Conservation (phyloP, 1,139 yeast species). For the Magnusiomyces ingens region DNA sequence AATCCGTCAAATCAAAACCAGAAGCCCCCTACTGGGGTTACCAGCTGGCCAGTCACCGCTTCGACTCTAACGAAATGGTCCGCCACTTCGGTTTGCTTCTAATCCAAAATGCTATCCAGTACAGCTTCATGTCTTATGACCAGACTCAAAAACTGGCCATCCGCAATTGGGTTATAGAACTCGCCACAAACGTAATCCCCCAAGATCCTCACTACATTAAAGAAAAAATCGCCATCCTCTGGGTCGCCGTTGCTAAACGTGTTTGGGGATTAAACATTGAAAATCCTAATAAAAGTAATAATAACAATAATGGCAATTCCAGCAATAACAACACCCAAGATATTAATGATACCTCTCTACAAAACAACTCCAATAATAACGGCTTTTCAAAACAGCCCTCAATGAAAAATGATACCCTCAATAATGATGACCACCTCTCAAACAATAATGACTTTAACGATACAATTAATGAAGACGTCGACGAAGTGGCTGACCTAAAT, state of each 20-base stretch:
- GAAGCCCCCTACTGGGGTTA: constrained; percentile 94
- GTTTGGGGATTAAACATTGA: constrained; percentile 62
- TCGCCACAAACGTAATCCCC: constrained; percentile 52
- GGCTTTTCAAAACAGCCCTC: background rate
- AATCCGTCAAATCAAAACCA: constrained; percentile 63
- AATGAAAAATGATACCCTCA: too few relatives aligned
- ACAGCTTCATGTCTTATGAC: constrained; percentile 51
- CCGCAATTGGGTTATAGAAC: constrained; percentile 77
- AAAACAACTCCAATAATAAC: constrained; percentile 8
- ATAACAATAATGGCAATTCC: background rate
- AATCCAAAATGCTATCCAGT: constrained; percentile 62
- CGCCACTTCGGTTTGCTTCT: constrained; percentile 87
- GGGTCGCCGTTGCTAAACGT: constrained; percentile 92
- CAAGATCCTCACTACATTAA: constrained; percentile 82
- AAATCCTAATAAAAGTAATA: background rate
- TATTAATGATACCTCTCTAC: constrained; percentile 1
- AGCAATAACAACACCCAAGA: background rate
- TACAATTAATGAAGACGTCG: constrained; percentile 11
- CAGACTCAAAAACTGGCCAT: constrained; percentile 61
- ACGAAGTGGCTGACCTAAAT: constrained; percentile 14
- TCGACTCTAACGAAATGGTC: constrained; percentile 59
- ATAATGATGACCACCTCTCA: too few relatives aligned
- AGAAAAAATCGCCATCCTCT: constrained; percentile 80
- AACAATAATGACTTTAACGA: too few relatives aligned
- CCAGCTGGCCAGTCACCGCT: constrained; percentile 64